Evolutionary conservation across 2,329 filamentous ascomycete genomes (phyloP).

Genomic region (Xylaria sp.): DNA sequence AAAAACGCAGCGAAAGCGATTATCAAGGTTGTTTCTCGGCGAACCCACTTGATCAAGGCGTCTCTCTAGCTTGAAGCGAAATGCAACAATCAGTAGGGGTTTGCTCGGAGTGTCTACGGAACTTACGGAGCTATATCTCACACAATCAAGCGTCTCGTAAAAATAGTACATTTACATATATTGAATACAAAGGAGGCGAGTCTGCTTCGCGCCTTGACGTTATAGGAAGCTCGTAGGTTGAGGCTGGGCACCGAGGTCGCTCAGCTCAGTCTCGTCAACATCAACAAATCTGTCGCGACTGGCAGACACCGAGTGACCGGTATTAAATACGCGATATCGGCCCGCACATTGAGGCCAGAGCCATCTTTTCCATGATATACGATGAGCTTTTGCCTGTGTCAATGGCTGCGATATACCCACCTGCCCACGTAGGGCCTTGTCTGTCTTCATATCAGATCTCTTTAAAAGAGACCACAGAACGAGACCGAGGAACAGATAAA

Average conservation of each 20-base stretch:
- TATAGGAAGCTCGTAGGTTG: slow-evolving; percentile 6
- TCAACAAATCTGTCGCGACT: neutral
- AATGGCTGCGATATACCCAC: neutral
- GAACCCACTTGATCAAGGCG: neutral
- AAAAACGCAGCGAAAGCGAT: neutral
- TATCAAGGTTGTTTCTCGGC: neutral
- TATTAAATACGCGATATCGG: neutral
- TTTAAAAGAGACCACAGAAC: slow-evolving; percentile 13
- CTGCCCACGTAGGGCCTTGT: slow-evolving; percentile 8
- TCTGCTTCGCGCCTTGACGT: neutral
- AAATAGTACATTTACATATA: neutral
- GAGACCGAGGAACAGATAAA: slow-evolving; percentile 10
- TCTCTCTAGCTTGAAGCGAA: neutral
- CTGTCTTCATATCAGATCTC: slow-evolving; percentile 10
- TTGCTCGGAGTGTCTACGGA: neutral
- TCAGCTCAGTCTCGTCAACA: slow-evolving; percentile 10
- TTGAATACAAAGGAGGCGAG: neutral
- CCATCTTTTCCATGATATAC: neutral
- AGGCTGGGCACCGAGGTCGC: neutral
- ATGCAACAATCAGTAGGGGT: neutral
- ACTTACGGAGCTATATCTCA: neutral
- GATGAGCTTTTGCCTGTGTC: neutral
- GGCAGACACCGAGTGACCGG: neutral
- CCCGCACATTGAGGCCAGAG: neutral
- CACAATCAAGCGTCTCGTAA: neutral